These are phyloP conservation scores for Lepiota brunneoincarnata DNA, from an alignment of 768 basidiomycete species.

Conservation along the genomic window DNA sequence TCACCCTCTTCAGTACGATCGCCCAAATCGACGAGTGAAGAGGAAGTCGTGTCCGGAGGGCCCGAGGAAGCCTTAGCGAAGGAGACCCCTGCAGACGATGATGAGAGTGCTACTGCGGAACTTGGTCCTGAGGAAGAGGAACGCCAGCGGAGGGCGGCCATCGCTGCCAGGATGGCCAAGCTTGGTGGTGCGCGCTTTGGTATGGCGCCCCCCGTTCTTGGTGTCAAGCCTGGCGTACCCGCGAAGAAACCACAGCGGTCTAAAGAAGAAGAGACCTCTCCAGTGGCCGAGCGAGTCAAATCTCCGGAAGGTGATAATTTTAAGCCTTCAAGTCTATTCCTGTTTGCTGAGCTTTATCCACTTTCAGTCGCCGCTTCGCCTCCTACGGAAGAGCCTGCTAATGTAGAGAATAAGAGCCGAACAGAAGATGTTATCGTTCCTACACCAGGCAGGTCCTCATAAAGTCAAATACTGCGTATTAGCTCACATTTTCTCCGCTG, in stretches of 20 bases:
- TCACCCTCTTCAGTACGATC: conserved; percentile 18
- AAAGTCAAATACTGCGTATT: too few relatives aligned
- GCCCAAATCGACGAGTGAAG: conserved; percentile 19
- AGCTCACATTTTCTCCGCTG: conserved; percentile 14
- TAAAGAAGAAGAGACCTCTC: background rate
- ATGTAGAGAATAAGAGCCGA: background rate
- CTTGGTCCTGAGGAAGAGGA: conserved; percentile 68
- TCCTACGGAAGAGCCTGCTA: conserved; percentile 7
- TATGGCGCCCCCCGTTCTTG: conserved; percentile 75
- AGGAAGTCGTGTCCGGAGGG: conserved; percentile 1
- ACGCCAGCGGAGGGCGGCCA: conserved; percentile 75
- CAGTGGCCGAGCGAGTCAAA: background rate
- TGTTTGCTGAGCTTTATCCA: too few relatives aligned
- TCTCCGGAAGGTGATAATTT: background rate
- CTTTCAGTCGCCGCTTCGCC: background rate
- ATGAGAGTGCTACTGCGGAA: conserved; percentile 25
- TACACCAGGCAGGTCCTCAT: too few relatives aligned
- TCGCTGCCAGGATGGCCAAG: conserved; percentile 92
- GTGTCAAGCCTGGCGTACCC: conserved; percentile 35
- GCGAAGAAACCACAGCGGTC: conserved; percentile 21
- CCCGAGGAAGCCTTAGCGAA: conserved; percentile 13
- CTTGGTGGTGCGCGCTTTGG: conserved; percentile 84
- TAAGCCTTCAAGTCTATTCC: conserved; percentile 4
- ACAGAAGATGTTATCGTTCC: too few relatives aligned
- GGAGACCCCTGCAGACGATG: conserved; percentile 13